Conservation (phyloP, 1,284 basidiomycete species). For the Omphalotus olearius region DNA sequence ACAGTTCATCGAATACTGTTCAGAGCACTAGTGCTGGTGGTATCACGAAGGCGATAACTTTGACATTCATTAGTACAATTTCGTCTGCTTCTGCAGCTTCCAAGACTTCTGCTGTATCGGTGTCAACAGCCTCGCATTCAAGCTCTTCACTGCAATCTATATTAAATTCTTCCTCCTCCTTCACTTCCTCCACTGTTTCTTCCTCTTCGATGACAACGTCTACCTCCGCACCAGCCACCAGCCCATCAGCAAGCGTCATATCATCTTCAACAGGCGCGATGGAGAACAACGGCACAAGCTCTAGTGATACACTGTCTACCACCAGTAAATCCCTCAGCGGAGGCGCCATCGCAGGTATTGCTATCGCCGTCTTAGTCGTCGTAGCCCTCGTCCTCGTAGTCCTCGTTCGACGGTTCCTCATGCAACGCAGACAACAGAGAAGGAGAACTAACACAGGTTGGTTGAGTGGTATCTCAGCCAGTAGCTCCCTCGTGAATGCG, state of each 20-base stretch:
- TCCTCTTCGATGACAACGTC: background rate
- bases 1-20: too few species aligned
- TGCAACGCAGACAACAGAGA: background rate
- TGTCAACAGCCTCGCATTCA: background rate
- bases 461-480: background rate
- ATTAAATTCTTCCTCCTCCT: background rate
- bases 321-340: too few species aligned
- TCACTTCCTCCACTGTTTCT: background rate
- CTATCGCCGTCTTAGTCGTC: constrained; percentile 1
- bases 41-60: too few species aligned
- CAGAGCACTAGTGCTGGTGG: too few species aligned
- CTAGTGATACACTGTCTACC: too few species aligned
- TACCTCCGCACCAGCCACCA: background rate
- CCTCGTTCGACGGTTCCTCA: background rate
- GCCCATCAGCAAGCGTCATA: too few species aligned
- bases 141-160: background rate
- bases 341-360: constrained; percentile 3
- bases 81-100: background rate
- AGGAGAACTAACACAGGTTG: constrained; percentile 1
- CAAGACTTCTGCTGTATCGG: background rate
- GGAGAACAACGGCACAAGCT: too few species aligned
- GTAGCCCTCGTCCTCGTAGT: background rate
- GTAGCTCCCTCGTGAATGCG: too few species aligned
- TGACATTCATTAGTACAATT: background rate
- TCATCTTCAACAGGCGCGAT: too few species aligned